Conservation (phyloP, 805 yeast genomes). For the Kodamaea laetipori region DNA sequence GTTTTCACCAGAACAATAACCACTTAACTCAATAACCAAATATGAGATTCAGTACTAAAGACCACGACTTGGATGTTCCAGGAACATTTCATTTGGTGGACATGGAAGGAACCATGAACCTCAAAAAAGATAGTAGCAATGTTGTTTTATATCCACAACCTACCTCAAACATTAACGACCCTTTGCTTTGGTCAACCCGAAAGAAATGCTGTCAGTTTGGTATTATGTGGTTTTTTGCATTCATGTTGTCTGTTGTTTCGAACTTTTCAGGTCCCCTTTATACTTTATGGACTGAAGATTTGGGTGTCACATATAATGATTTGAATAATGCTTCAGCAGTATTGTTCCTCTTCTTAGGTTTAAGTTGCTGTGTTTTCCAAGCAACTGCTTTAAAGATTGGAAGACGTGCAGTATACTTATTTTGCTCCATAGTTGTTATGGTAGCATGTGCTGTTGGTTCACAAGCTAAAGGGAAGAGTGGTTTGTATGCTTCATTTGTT, state of each 20-base stretch:
- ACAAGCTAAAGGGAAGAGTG: constrained; percentile 23
- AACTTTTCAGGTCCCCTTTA: constrained; percentile 38
- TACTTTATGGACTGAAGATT: constrained; percentile 32
- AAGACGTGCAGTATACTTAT: constrained; percentile 30
- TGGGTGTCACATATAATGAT: constrained; percentile 35
- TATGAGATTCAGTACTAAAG: background rate
- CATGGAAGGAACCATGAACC: constrained; percentile 32
- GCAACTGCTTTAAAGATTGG: constrained; percentile 36
- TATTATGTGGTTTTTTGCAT: constrained; percentile 30
- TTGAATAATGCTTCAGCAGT: constrained; percentile 51
- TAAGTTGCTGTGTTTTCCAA: constrained; percentile 37
- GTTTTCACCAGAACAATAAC: too few relatives aligned
- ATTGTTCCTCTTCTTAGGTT: constrained; percentile 50
- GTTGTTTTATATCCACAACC: constrained; percentile 40
- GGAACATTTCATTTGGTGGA: constrained; percentile 56
- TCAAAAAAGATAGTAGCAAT: constrained; percentile 29
- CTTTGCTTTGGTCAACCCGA: constrained; percentile 32
- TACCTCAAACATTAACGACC: constrained; percentile 35
- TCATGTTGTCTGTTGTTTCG: constrained; percentile 25
- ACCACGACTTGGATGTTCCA: constrained; percentile 34
- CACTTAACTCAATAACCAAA: too few relatives aligned
- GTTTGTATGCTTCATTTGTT: constrained; percentile 24
- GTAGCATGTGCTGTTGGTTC: constrained; percentile 36
- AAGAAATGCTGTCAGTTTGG: constrained; percentile 33
- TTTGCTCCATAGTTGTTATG: constrained; percentile 28